These are phyloP conservation scores for Penicillium robsamsonii DNA, from an alignment of 495 filamentous ascomycete species.

Conservation along the genomic window DNA sequence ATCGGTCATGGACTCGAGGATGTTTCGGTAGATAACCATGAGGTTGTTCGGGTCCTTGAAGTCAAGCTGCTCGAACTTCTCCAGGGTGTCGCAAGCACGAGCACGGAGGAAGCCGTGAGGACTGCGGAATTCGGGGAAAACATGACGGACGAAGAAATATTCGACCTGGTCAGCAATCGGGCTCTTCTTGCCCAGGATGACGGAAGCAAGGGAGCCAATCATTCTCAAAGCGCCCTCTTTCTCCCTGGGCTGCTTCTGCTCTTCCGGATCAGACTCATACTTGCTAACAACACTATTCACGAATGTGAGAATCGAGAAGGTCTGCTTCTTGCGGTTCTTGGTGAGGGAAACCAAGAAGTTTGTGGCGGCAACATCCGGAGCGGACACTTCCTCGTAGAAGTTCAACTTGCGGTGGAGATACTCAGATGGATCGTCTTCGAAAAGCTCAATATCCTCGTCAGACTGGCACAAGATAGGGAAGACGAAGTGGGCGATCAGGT, in stretches of 20 bases:
- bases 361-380: slow-evolving; percentile 92
- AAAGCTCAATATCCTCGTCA: slow-evolving; percentile 89
- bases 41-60: slow-evolving; percentile 95
- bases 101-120: slow-evolving; percentile 90
- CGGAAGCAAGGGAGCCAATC: slow-evolving; percentile 92
- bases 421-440: slow-evolving; percentile 89
- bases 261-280: slow-evolving; percentile 77
- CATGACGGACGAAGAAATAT: slow-evolving; percentile 96
- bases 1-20: slow-evolving; percentile 95
- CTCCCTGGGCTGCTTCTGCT: slow-evolving; percentile 84
- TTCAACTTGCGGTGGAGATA: slow-evolving; percentile 96
- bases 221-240: slow-evolving; percentile 96
- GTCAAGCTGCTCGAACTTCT: slow-evolving; percentile 94
- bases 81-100: slow-evolving; percentile 91
- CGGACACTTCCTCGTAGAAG: slow-evolving; percentile 95
- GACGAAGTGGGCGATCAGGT: slow-evolving; percentile 85
- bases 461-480: slow-evolving; percentile 94
- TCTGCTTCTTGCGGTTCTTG: slow-evolving; percentile 92
- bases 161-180: slow-evolving; percentile 98
- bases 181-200: slow-evolving; percentile 96
- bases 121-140: slow-evolving; percentile 96
- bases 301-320: slow-evolving; percentile 88
- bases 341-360: slow-evolving; percentile 95
- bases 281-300: slow-evolving; percentile 91
- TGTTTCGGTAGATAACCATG: slow-evolving; percentile 92